phyloP scores from a whole-genome alignment of 1,284 basidiomycete species.

The Microbotryum saponariae region DNA sequence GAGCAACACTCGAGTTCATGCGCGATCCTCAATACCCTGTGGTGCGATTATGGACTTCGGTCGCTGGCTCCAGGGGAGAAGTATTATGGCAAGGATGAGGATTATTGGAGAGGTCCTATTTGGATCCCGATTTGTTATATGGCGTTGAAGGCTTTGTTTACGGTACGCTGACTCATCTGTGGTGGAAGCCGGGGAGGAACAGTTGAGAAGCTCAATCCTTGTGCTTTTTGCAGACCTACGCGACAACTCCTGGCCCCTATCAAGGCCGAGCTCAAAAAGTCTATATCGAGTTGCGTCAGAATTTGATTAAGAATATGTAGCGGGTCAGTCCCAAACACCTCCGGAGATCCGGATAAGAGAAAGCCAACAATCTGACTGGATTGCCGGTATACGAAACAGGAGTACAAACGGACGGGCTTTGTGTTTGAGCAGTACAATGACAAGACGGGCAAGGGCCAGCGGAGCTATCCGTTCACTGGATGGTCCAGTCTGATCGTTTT shows the following conservation, averaged over 20 bases:
- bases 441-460: constrained; percentile 66
- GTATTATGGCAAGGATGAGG: constrained; percentile 82
- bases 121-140: constrained; percentile 97
- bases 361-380: too few relatives aligned
- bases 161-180: constrained; percentile 46
- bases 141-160: constrained; percentile 64
- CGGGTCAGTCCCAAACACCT: constrained; percentile 50
- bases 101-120: constrained; percentile 93
- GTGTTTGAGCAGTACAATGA: constrained; percentile 92
- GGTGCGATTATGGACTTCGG: constrained; percentile 81
- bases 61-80: constrained; percentile 59
- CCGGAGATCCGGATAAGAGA: neutral
- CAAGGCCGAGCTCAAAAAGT: constrained; percentile 64
- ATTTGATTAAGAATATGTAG: constrained; percentile 76
- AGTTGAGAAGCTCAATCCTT: neutral
- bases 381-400: constrained; percentile 46
- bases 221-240: constrained; percentile 57
- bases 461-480: constrained; percentile 75
- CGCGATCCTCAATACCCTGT: constrained; percentile 69
- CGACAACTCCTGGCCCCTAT: constrained; percentile 66
- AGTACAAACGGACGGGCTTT: constrained; percentile 83
- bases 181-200: too few relatives aligned
- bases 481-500: constrained; percentile 79
- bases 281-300: constrained; percentile 68
- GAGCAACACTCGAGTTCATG: constrained; percentile 67